Percentiles rank a stretch among this genome's conserved stretches.
These are phyloP conservation scores for Cladosporium cucumerinum DNA, from an alignment of 2,329 filamentous ascomycete species.

Conservation along the genomic window DNA sequence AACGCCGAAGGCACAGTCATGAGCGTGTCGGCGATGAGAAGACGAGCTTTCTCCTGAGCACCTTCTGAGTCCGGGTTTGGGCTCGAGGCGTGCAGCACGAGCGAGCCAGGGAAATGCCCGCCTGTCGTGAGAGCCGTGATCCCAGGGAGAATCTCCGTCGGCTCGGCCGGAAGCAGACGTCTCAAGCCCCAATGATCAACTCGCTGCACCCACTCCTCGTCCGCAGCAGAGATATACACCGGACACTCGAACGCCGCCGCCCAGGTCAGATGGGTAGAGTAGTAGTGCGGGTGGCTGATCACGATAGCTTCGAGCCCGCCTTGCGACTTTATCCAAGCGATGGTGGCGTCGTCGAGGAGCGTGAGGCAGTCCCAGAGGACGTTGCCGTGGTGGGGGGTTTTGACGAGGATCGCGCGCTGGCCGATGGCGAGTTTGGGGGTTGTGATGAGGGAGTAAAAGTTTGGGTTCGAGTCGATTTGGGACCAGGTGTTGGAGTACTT, in stretches of 20 bases:
- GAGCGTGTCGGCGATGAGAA: conserved; percentile 77
- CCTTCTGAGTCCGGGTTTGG: conserved; percentile 23
- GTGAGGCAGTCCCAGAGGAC: conserved; percentile 78
- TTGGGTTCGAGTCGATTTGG: conserved; percentile 43
- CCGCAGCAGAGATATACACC: conserved; percentile 65
- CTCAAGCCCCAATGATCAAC: conserved; percentile 40
- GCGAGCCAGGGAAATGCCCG: conserved; percentile 75
- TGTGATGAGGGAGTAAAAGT: conserved; percentile 46
- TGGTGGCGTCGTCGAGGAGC: conserved; percentile 63
- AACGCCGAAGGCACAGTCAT: conserved; percentile 59
- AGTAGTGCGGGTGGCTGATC: conserved; percentile 71
- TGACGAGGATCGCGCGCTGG: conserved; percentile 67
- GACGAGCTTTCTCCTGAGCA: conserved; percentile 39
- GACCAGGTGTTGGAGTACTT: conserved; percentile 40
- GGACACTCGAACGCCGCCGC: conserved; percentile 64
- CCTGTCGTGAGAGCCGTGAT: conserved; percentile 66
- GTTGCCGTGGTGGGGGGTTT: conserved; percentile 61
- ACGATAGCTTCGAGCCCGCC: conserved; percentile 69
- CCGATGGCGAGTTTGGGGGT: conserved; percentile 63
- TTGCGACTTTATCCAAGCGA: conserved; percentile 54
- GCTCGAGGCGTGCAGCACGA: conserved; percentile 56
- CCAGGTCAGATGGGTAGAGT: conserved; percentile 74
- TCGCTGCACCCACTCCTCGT: conserved; percentile 61
- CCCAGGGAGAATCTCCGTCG: conserved; percentile 42
- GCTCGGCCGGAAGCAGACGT: conserved; percentile 44